phyloP scores from a whole-genome alignment of 768 basidiomycete species.

The Heimioporus sp. region DNA sequence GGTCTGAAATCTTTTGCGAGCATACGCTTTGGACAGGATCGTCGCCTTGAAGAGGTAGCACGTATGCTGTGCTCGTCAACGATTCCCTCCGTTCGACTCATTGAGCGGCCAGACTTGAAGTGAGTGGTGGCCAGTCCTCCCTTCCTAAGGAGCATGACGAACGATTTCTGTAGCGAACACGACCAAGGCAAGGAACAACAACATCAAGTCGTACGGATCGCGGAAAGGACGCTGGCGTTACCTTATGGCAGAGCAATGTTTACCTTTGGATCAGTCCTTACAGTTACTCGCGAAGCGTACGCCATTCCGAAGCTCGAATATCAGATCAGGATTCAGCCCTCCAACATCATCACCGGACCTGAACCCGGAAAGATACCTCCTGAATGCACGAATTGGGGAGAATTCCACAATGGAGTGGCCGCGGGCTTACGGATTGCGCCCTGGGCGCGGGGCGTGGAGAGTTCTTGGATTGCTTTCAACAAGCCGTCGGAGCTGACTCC shows the following conservation, averaged over 20 bases:
- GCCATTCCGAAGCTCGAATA: conserved; percentile 78
- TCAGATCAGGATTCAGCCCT: conserved; percentile 68
- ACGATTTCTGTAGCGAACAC: conserved; percentile 62
- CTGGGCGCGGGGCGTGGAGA: conserved; percentile 73
- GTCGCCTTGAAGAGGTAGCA: conserved; percentile 86
- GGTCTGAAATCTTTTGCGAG: conserved; percentile 72
- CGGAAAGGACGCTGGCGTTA: conserved; percentile 85
- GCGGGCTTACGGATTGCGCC: conserved; percentile 84
- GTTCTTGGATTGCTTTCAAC: conserved; percentile 96
- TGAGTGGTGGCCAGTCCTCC: conserved; percentile 32
- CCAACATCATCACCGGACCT: conserved; percentile 60
- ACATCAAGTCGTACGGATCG: conserved; percentile 72
- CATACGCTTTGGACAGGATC: conserved; percentile 88
- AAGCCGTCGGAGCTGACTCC: conserved; percentile 87
- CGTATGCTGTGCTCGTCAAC: conserved; percentile 84
- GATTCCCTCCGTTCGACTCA: conserved; percentile 60
- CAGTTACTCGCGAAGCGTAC: conserved; percentile 76
- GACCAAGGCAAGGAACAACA: conserved; percentile 88
- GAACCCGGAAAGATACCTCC: conserved; percentile 69
- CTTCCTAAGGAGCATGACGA: not conserved
- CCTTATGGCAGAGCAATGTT: conserved; percentile 91
- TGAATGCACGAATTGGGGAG: conserved; percentile 87
- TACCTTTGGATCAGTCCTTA: conserved; percentile 79
- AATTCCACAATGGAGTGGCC: conserved; percentile 97
- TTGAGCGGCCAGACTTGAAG: conserved; percentile 71